Base-by-base conservation (phyloP, 192 early-diverging fungal species). In the Neocallimastix lanati region DNA sequence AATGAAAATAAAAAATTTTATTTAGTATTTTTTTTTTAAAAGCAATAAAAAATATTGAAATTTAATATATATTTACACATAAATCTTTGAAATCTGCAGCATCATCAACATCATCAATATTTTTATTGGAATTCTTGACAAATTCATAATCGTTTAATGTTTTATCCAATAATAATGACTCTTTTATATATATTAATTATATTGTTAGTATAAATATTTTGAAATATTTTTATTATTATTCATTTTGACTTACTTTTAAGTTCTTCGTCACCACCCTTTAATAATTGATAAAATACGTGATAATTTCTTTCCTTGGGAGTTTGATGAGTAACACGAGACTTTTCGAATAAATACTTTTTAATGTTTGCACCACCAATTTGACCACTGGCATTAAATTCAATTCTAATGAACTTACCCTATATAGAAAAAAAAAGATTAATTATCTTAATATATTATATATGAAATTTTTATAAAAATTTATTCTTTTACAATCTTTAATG, bases 381-480 rank as follows among this genome's bases (percentile, higher is more conserved):
- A 9, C 93, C 94, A 83, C 88, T 80, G 12, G 88, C 86, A 78
- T 92, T 96, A 86, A 99, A 99, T 85, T 97, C 96, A 86, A 99
- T 96, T 28, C 96, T 91, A 82, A 99, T 97, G 85, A 98, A 99
- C 87, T 99, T 99, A 77, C 97, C 96, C 90, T 88, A 79, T n/a
- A n/a, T n/a, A n/a, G n/a, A n/a, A n/a, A n/a, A n/a, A n/a, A n/a
- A n/a, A n/a, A n/a, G n/a, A n/a, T n/a, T n/a, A n/a, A n/a, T n/a
- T n/a, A n/a, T n/a, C n/a, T n/a, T n/a, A n/a, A n/a, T n/a, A n/a
- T n/a, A n/a, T n/a, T n/a, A n/a, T n/a, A n/a, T n/a, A n/a, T n/a
- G n/a, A n/a, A n/a, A n/a, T n/a, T n/a, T n/a, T n/a, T n/a, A n/a
- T n/a, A n/a, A n/a, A n/a, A n/a, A n/a, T n/a, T n/a, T n/a, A n/a